Percentiles rank a stretch among this genome's conserved stretches.
These are phyloP conservation scores for Alternaria sp. DNA, from an alignment of 2,329 filamentous ascomycete genomes.

Conservation along the genomic window DNA sequence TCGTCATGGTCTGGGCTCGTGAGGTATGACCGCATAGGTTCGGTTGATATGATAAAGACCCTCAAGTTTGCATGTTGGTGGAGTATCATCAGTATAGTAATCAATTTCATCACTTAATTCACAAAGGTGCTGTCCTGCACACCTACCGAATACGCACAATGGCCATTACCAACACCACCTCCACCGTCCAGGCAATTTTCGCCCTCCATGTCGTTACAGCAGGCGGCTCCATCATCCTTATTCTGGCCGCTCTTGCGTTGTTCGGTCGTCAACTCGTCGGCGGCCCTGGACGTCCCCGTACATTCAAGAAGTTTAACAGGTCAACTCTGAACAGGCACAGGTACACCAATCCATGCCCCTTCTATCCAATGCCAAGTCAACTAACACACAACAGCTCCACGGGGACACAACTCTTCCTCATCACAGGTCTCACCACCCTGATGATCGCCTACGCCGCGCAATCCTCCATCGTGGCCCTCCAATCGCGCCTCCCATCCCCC, in stretches of 20 bases:
- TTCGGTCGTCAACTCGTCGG: constrained; percentile 14
- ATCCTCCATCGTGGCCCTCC: constrained; percentile 20
- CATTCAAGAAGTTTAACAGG: constrained; percentile 11
- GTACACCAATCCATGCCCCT: not conserved
- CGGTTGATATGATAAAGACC: not conserved
- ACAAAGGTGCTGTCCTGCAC: not conserved
- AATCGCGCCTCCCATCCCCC: constrained; percentile 16
- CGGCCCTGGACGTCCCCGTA: constrained; percentile 12
- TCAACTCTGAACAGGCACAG: constrained; percentile 6
- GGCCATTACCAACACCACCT: constrained; percentile 19
- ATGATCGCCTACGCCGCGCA: constrained; percentile 23
- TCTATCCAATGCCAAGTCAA: not conserved
- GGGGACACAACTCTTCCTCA: constrained; percentile 21
- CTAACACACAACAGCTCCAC: constrained; percentile 5
- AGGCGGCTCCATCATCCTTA: constrained; percentile 13
- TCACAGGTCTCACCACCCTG: constrained; percentile 19
- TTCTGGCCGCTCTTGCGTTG: constrained; percentile 8
- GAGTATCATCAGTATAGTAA: not conserved
- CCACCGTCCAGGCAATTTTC: constrained; percentile 24
- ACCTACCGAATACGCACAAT: not conserved
- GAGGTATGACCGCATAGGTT: constrained; percentile 7
- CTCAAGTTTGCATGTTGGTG: not conserved
- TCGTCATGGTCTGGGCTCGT: not conserved
- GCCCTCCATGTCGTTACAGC: constrained; percentile 23
- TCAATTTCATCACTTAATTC: not conserved